These are phyloP conservation scores for Yamadazyma trypodendri DNA, from an alignment of 1,139 yeast species.

Conservation along the genomic window DNA sequence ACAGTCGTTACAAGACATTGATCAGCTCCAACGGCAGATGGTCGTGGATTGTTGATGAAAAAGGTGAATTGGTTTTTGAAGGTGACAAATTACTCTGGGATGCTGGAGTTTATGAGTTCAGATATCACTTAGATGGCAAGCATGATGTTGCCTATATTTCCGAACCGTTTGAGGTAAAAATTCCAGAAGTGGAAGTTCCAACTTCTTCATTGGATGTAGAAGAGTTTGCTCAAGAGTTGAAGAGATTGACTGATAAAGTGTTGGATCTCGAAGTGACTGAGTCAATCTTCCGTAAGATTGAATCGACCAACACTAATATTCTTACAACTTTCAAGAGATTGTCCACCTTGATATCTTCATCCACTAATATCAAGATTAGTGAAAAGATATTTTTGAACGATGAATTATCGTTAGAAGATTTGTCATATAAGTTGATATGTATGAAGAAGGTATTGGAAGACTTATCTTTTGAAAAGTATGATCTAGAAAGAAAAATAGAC, in stretches of 20 bases:
- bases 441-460: constrained; percentile 46
- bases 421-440: constrained; percentile 42
- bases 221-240: constrained; percentile 33
- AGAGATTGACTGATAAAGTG: constrained; percentile 34
- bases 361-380: constrained; percentile 41
- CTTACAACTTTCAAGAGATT: constrained; percentile 34
- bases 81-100: constrained; percentile 60
- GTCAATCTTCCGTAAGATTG: constrained; percentile 27
- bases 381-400: constrained; percentile 40
- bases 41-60: constrained; percentile 46
- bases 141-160: constrained; percentile 73
- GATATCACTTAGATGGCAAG: constrained; percentile 69
- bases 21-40: constrained; percentile 71
- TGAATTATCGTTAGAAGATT: constrained; percentile 30
- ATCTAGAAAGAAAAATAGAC: constrained; percentile 5
- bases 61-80: constrained; percentile 54
- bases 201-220: constrained; percentile 17
- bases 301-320: constrained; percentile 25
- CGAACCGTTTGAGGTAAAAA: constrained; percentile 65
- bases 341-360: constrained; percentile 32
- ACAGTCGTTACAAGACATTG: constrained; percentile 57
- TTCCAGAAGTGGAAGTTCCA: constrained; percentile 43
- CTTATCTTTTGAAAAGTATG: constrained; percentile 27
- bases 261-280: constrained; percentile 27
- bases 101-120: constrained; percentile 71